Percentiles rank a stretch among this genome's conserved stretches.
These are phyloP conservation scores for Phytophthora sp. DNA, from an alignment of 352 stramenopile genomes.

Conservation along the genomic window DNA sequence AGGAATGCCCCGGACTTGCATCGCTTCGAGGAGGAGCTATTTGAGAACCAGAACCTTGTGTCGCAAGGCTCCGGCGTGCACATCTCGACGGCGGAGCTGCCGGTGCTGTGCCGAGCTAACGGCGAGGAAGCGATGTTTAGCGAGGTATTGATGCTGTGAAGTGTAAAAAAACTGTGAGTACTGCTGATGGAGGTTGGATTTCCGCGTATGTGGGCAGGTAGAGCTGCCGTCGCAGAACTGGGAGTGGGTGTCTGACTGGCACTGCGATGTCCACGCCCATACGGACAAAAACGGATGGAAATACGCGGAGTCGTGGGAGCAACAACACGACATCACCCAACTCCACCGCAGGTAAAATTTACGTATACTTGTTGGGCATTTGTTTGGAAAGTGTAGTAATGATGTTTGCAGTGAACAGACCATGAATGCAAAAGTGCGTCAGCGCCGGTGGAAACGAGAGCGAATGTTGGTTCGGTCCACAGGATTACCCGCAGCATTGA, in stretches of 20 bases:
- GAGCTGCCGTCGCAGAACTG: conserved; percentile 56
- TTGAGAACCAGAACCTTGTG: conserved; percentile 62
- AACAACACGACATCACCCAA: conserved; percentile 36
- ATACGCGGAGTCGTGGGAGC: conserved; percentile 50
- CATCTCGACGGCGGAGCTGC: conserved; percentile 22
- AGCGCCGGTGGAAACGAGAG: conserved; percentile 65
- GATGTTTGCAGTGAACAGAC: conserved; percentile 42
- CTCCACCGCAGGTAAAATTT: conserved; percentile 29
- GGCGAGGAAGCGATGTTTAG: conserved; percentile 49
- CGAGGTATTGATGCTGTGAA: conserved; percentile 29
- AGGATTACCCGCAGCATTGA: conserved; percentile 37
- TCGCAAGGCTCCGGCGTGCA: conserved; percentile 32
- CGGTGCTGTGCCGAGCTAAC: conserved; percentile 34
- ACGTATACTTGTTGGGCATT: too few relatives aligned
- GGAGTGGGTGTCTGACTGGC: conserved; percentile 69
- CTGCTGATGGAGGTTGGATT: neutral
- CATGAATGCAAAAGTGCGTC: conserved; percentile 44
- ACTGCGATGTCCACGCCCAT: conserved; percentile 43
- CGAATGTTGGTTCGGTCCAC: conserved; percentile 52
- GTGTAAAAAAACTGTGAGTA: conserved; percentile 4
- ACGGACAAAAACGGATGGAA: conserved; percentile 66
- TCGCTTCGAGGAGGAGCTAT: conserved; percentile 56
- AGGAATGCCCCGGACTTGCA: conserved; percentile 29
- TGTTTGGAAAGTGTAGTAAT: neutral
- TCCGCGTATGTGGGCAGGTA: conserved; percentile 39